Percentiles rank a stretch among this genome's conserved stretches.
Evolutionary conservation across 768 basidiomycete species (phyloP).

Genomic region (Suillus americanus): DNA sequence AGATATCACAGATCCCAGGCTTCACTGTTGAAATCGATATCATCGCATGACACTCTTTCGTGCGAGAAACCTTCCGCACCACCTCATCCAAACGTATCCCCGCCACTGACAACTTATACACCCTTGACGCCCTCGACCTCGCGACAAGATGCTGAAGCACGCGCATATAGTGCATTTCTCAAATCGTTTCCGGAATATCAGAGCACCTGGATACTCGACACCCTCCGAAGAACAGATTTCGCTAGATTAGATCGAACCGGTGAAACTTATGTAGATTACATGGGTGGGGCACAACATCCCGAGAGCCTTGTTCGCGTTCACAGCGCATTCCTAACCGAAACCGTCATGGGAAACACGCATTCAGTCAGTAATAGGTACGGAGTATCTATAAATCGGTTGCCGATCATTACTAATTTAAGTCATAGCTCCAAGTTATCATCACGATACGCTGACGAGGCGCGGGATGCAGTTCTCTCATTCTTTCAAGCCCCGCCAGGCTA

Average conservation of each 20-base stretch:
- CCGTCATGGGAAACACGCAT: slow-evolving; percentile 80
- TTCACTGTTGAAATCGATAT: slow-evolving; percentile 35
- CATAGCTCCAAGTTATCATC: slow-evolving; percentile 70
- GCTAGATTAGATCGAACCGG: slow-evolving; percentile 54
- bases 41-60: slow-evolving; percentile 41
- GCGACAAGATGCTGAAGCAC: slow-evolving; percentile 35
- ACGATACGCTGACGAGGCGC: slow-evolving; percentile 64
- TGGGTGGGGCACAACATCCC: slow-evolving; percentile 82
- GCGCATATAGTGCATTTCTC: slow-evolving; percentile 52
- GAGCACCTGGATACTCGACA: slow-evolving; percentile 69
- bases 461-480: slow-evolving; percentile 71
- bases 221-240: slow-evolving; percentile 64
- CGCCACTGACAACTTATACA: slow-evolving; percentile 24
- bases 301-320: slow-evolving; percentile 74
- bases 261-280: slow-evolving; percentile 84
- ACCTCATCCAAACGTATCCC: slow-evolving; percentile 7
- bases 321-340: slow-evolving; percentile 62
- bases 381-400: not conserved
- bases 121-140: slow-evolving; percentile 22
- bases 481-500: slow-evolving; percentile 76
- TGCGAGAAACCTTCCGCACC: slow-evolving; percentile 25
- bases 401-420: not conserved
- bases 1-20: slow-evolving; percentile 38
- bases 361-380: slow-evolving; percentile 77
- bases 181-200: slow-evolving; percentile 52